Evolutionary conservation across 495 filamentous ascomycete genomes (phyloP), one percentile per base, ranked within the genome.

Genomic region (Rhypophila decipiens): DNA sequence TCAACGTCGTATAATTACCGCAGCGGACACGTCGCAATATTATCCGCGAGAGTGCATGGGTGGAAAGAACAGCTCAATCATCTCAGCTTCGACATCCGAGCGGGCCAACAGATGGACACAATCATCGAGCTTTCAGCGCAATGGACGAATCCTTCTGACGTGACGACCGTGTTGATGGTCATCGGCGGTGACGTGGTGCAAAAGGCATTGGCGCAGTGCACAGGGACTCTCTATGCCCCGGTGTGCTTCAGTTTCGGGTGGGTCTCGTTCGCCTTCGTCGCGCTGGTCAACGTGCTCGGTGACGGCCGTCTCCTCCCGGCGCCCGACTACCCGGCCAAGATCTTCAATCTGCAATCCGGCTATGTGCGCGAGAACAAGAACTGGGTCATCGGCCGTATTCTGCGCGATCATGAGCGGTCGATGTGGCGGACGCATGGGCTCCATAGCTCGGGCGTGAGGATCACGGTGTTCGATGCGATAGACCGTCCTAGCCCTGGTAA

Each of bases 231-330:
- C 5, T 45, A 9, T 21, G 70, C 68, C 0, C 76, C 77, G 2
- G 72, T 80, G 4, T 59, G 65, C 3, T 80, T 82, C 55, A 78
- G 72, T 1, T 82, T 80, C 47, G 75, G 75, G 2, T 76, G 69
- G 74, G 73, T 77, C 1, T 56, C 66, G 1, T 80, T 78, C 46
- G 53, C 69, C 3, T 56, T 76, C 22, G 59, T 52, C 1, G 54
- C 68, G 4, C 19, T 77, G 10, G 38, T 72, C 9, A 56, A 63
- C 11, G 65, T 60, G 4, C 40, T 77, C 21, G 74, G 78, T 13
- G 70, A 74, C 9, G 65, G 68, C 35, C 51, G 52, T 23, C 67
- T 80, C 5, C 58, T 76, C 52, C 74, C 69, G 1, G 13, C 45
- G 2, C 44, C 71, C 7, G 69, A 73, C 40, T 55, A 36, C 38